Percentiles rank a stretch among this genome's conserved stretches.
Evolutionary conservation across 768 basidiomycete species (phyloP).

Genomic region (Trametes punicea): DNA sequence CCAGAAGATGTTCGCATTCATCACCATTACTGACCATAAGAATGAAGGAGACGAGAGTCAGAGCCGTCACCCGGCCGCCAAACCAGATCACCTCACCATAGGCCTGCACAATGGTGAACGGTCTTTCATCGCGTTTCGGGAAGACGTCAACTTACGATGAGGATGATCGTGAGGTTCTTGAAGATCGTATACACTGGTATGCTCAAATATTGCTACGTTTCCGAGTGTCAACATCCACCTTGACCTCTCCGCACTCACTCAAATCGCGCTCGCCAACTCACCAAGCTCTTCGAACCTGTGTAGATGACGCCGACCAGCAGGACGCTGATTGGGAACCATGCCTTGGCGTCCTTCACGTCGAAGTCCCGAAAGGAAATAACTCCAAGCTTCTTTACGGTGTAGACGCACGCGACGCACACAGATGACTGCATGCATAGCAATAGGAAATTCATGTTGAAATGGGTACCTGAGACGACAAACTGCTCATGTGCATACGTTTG

Average conservation of each 20-base stretch:
- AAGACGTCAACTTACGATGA: conserved; percentile 64
- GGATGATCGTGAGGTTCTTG: conserved; percentile 99
- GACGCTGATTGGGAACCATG: conserved; percentile 94
- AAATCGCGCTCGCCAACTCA: conserved; percentile 39
- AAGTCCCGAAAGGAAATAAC: conserved; percentile 85
- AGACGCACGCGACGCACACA: conserved; percentile 82
- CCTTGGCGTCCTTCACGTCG: conserved; percentile 77
- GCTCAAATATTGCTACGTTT: conserved; percentile 85
- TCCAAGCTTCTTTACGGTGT: conserved; percentile 65
- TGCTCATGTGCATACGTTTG: conserved; percentile 29
- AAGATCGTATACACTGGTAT: conserved; percentile 99
- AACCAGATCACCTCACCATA: conserved; percentile 99
- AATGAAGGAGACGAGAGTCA: conserved; percentile 86
- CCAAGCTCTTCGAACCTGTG: conserved; percentile 95
- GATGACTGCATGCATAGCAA: conserved; percentile 86
- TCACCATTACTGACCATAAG: conserved; percentile 67
- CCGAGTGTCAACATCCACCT: background rate
- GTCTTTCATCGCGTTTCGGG: background rate
- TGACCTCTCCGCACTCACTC: background rate
- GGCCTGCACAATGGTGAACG: conserved; percentile 48
- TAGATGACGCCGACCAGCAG: conserved; percentile 94
- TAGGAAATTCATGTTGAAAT: conserved; percentile 97
- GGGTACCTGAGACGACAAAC: conserved; percentile 91
- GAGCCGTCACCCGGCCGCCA: conserved; percentile 78
- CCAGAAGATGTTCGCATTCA: no score